phyloP scores from a whole-genome alignment of 805 yeast species.

The Barnettozyma sp. region DNA sequence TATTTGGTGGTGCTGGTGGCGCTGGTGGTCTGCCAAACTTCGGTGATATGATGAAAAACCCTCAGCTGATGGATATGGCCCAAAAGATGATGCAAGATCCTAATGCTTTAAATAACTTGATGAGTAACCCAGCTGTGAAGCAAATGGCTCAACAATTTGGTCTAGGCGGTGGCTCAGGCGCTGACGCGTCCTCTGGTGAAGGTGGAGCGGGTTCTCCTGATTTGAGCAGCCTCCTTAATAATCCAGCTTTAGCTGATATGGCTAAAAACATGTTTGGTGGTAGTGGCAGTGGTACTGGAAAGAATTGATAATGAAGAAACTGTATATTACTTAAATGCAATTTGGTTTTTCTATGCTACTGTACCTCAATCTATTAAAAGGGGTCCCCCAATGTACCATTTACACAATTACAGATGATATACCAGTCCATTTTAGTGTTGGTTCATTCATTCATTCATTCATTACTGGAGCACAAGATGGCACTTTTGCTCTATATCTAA shows the following conservation, averaged over 20 bases:
- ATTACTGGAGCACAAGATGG: too few species aligned
- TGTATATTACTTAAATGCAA: too few species aligned
- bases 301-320: conserved; percentile 3
- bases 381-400: too few species aligned
- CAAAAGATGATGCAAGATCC: conserved; percentile 86
- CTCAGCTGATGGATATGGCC: conserved; percentile 88
- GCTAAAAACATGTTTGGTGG: conserved; percentile 58
- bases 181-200: conserved; percentile 19
- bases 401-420: too few species aligned
- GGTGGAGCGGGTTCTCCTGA: conserved; percentile 36
- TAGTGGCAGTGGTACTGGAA: too few species aligned
- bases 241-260: conserved; percentile 69
- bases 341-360: too few species aligned
- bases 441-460: too few species aligned
- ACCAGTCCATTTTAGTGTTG: too few species aligned
- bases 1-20: conserved; percentile 45
- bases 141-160: conserved; percentile 80
- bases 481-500: conserved; percentile 6
- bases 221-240: conserved; percentile 66
- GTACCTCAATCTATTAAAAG: too few species aligned
- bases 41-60: conserved; percentile 72
- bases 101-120: conserved; percentile 58
- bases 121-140: conserved; percentile 74
- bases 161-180: conserved; percentile 46
- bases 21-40: conserved; percentile 70